These are phyloP conservation scores for Apiospora marii DNA, from an alignment of 2,329 filamentous ascomycete genomes.

Conservation along the genomic window DNA sequence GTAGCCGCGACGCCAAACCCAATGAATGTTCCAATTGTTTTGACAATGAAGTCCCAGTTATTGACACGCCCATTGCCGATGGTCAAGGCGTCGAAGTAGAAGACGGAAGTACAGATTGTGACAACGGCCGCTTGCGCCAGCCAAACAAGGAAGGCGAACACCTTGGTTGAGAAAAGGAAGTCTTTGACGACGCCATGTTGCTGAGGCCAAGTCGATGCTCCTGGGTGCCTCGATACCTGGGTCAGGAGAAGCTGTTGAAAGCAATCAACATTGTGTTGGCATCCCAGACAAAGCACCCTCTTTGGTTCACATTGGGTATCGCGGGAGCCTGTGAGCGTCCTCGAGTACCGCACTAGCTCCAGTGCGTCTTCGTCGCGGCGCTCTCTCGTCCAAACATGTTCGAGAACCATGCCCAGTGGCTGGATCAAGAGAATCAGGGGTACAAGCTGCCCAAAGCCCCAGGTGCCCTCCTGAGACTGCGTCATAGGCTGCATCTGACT, in stretches of 20 bases:
- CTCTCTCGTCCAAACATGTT: constrained; percentile 15
- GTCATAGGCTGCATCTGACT: constrained; percentile 23
- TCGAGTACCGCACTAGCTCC: neutral
- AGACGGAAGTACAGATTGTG: constrained; percentile 22
- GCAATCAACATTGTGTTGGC: neutral
- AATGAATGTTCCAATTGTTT: constrained; percentile 1
- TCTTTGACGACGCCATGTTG: neutral
- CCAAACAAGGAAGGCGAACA: constrained; percentile 24
- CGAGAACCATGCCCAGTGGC: constrained; percentile 24
- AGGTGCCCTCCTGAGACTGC: constrained; percentile 13
- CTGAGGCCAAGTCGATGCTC: neutral
- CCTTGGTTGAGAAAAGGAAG: constrained; percentile 22
- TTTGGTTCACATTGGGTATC: constrained; percentile 6
- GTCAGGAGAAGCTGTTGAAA: neutral
- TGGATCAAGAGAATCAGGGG: constrained; percentile 25
- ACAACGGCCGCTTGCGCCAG: constrained; percentile 22
- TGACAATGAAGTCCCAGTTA: constrained; percentile 24
- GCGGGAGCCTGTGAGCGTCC: neutral
- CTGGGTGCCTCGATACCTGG: neutral
- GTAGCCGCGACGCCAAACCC: neutral
- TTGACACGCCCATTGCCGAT: constrained; percentile 19
- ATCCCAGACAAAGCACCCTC: neutral
- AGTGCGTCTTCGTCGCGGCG: neutral
- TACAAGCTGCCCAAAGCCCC: constrained; percentile 25
- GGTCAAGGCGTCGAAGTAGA: constrained; percentile 19